Conservation (phyloP, 73 alveolate species). For the Uronychia setigera region DNA sequence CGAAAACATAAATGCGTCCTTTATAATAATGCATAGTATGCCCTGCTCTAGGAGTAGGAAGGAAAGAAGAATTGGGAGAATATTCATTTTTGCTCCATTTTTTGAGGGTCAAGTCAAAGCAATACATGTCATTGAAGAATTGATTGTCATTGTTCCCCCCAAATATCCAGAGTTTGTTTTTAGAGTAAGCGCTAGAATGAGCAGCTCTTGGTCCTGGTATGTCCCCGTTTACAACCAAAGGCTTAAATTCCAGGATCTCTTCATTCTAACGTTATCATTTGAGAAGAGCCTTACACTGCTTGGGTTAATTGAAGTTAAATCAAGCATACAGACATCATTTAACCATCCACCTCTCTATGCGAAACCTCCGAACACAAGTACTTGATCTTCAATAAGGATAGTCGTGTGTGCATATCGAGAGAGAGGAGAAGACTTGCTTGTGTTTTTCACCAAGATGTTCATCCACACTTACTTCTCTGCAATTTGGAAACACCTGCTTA, state of each 20-base stretch:
- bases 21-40: conserved; percentile 34
- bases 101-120: background rate
- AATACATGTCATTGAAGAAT: conserved; percentile 49
- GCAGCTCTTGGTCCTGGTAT: conserved; percentile 49
- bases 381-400: background rate
- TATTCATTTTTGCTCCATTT: conserved; percentile 19
- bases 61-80: background rate
- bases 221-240: background rate
- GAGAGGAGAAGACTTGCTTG: background rate
- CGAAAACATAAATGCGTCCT: conserved; percentile 29
- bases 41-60: conserved; percentile 25
- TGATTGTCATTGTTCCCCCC: conserved; percentile 28
- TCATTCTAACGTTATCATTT: background rate
- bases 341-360: conserved; percentile 17
- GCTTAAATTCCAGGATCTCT: background rate
- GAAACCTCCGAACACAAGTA: conserved; percentile 46
- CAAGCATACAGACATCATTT: conserved; percentile 26
- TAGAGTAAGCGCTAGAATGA: conserved; percentile 2
- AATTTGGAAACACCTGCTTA: background rate
- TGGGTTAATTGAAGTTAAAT: background rate
- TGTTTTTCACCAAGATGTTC: background rate
- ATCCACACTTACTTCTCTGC: background rate
- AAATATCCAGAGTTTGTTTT: conserved; percentile 44
- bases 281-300: background rate
- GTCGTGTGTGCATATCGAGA: conserved; percentile 35